Evolutionary conservation across 2,329 filamentous ascomycete species (phyloP).

Genomic region (Penicillium sp.): DNA sequence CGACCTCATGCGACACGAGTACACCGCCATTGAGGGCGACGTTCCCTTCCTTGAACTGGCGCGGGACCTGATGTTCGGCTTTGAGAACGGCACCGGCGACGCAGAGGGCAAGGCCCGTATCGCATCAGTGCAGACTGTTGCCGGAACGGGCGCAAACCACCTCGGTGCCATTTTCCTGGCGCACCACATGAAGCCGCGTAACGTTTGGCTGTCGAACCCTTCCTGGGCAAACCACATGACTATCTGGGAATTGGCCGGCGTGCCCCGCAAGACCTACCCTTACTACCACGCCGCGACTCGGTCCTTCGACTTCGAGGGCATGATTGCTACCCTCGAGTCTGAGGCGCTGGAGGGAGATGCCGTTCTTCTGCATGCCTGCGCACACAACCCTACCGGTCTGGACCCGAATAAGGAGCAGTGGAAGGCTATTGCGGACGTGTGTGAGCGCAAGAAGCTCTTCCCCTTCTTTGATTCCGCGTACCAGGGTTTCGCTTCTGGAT

Average conservation of each 20-base stretch:
- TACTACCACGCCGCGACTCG: constrained; percentile 74
- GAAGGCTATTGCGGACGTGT: constrained; percentile 78
- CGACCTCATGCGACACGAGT: constrained; percentile 92
- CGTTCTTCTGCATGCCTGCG: constrained; percentile 89
- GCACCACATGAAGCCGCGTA: constrained; percentile 74
- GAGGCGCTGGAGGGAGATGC: constrained; percentile 78
- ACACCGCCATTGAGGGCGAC: constrained; percentile 90
- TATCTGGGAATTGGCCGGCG: constrained; percentile 77
- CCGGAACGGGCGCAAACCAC: constrained; percentile 92
- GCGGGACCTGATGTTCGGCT: constrained; percentile 75
- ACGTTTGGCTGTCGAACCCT: constrained; percentile 87
- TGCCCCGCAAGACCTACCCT: constrained; percentile 78
- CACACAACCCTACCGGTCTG: constrained; percentile 96
- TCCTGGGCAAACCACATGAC: constrained; percentile 98
- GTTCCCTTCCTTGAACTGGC: constrained; percentile 80
- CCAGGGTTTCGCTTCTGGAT: constrained; percentile 93
- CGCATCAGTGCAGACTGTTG: constrained; percentile 86
- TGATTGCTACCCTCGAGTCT: constrained; percentile 84
- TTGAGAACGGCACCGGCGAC: constrained; percentile 55
- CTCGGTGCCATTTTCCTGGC: constrained; percentile 87
- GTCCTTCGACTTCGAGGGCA: constrained; percentile 48
- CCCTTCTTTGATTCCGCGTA: constrained; percentile 98
- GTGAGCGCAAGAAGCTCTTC: constrained; percentile 81
- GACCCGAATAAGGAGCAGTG: constrained; percentile 92
- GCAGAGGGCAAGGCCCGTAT: constrained; percentile 46